Evolutionary conservation across 1,139 yeast genomes (phyloP), one percentile per base, ranked within the genome.

Genomic region (Taphrina wiesneri): DNA sequence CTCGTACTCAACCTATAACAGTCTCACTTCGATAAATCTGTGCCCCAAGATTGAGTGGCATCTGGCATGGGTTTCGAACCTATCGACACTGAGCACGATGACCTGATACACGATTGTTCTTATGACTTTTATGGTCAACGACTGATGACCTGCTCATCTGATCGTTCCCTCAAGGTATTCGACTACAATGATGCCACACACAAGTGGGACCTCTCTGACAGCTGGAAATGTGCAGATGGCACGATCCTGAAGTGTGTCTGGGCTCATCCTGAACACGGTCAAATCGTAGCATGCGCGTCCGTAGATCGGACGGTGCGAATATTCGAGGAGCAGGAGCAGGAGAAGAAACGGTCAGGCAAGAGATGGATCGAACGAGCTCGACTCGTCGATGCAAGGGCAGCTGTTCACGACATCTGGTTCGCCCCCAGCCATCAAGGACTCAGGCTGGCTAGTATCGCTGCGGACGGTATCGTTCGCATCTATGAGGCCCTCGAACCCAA

Each of bases 151-250:
- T 91, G 95, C 67, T 89, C 96, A 7, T 88, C 96, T 0, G 98
- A 92, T 75, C 97, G 91, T 72, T 95, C 89, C 73, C 84, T 92
- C 70, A 90, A 90, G 73, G 92, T 92, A 45, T 92, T 90, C 75
- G 93, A 88, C 39, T 64, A 69, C 39, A 71, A 71, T 21, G 72
- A 71, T 7, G 86, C 67, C 25, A 61, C 69, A 11, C 57, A 53
- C 41, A 82, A 85, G 34, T 92, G 97, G 97, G 84, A 83, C 17
- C 77, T 88, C 66, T 86, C 86, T 71, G 97, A 91, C 76, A 86
- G 88, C 70, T 92, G 97, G 96, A 88, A 88, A 72, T 98, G 98
- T 0, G 99, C 93, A 74, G 97, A 93, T 72, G 87, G 96, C 6
- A 85, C 92, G 70, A 83, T 93, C 34, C 88, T 90, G 54, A 85